Evolutionary conservation across 2,329 filamentous ascomycete species (phyloP), one percentile per base, ranked within the genome.

Genomic region (Cercospora sojina): DNA sequence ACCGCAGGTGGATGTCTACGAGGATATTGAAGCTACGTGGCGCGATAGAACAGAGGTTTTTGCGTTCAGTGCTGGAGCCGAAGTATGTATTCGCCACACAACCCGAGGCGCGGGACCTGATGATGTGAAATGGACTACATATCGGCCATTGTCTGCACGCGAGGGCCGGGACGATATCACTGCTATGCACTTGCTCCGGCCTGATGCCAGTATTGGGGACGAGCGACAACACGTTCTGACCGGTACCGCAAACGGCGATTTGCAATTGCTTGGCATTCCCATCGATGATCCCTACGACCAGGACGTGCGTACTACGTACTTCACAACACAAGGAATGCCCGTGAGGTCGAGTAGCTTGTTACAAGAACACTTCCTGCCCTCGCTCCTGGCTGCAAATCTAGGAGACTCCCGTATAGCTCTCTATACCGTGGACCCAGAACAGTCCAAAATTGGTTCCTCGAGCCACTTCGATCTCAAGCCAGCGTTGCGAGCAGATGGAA

Each of bases 91-190:
- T 10, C 83, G 82, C 70, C 78, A 83, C 62, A 80, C 80, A 25
- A 82, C 80, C 1, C 74, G 62, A 32, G 25, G 53, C 23, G 60
- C 32, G 16, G 65, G 55, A 31, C 77, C 64, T 12, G 64, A 68
- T 38, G 71, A 72, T 47, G 57, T 66, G 77, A 67, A 60, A 20
- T 88, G 85, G 84, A 79, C 81, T 38, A 79, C 82, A 2, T 87
- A 86, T 70, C 82, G 82, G 64, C 83, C 85, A 13, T 76, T 83
- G 5, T 79, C 83, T 7, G 79, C 82, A 53, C 75, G 77, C 25
- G 85, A 86, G 66, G 86, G 80, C 60, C 74, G 82, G 63, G 86
- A 89, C 73, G 87, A 90, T 74, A 85, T 90, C 35, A 85, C 85
- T 18, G 80, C 83, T 31, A 68, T 89, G 58, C 84, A 85, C 69